Evolutionary conservation across 306 rosid species (phyloP), one percentile per base, ranked within the genome.

Genomic region (Pyrus betulifolia): DNA sequence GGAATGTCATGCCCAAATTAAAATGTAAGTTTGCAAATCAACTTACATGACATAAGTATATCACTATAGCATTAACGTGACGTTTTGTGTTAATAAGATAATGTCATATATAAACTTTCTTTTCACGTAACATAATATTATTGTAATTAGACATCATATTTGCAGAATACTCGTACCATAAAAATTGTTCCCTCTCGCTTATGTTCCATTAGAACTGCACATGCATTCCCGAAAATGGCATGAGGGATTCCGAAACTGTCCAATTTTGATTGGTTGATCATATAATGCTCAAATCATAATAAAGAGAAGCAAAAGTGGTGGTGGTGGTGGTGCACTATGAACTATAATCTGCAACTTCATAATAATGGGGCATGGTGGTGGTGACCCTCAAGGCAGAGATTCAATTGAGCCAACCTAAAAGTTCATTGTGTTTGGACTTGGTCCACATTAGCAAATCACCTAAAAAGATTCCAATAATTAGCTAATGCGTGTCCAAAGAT

Each of bases 361-460:
- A 17, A 52, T 71, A 52, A 49, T 38, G 54, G 38, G 19, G 45
- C 67, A 49, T 61, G 14, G 11, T 54, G 67, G 67, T 55, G 55
- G 55, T 46, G 23, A 60, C 19, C 52, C 19, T 23, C 46, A 30
- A 31, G 69, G 69, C 69, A 25, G 66, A 60, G 66, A 60, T 64
- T 74, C 57, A 58, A 73, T 76, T 67, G 40, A 77, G 67, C 59
- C 28, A 22, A 58, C 63, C 17, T 49, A 55, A 64, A 70, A 28
- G 21, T 65, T 65, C 40, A 31, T 71, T 65, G 38, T 62, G 45
- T 54, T 30, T 44, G 27, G 72, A 18, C 28, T 23, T 45, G 72
- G 78, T 74, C 78, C 78, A 62, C 78, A 45, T 28, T 74, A 11
- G 46, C 59, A 74, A 31, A 70, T 65, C 72, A 52, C n/a, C 27